Evolutionary conservation across 2,329 filamentous ascomycete species (phyloP).

Genomic region (Magnaporthiopsis rhizophila): DNA sequence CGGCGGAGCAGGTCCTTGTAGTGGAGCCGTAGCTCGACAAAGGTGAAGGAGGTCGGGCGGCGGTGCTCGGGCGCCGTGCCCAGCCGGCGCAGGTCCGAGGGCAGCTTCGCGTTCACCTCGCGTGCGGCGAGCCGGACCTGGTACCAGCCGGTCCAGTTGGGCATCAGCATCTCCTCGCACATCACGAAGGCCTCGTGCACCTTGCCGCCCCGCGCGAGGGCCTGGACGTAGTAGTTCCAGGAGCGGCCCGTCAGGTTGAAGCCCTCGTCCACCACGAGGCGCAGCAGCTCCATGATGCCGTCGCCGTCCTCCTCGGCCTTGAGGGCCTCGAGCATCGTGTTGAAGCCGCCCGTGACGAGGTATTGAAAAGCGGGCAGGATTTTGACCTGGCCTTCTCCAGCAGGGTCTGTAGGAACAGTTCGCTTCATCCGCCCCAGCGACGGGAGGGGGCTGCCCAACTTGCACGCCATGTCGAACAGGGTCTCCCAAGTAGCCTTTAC

Average conservation of each 20-base stretch:
- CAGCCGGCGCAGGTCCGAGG: conserved; percentile 30
- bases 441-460: conserved; percentile 28
- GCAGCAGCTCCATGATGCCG: conserved; percentile 43
- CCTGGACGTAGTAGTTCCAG: conserved; percentile 72
- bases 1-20: conserved; percentile 41
- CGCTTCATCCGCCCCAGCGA: background rate
- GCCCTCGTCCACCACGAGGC: conserved; percentile 50
- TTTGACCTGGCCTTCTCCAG: conserved; percentile 6
- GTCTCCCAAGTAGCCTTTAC: conserved; percentile 61
- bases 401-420: background rate
- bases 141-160: conserved; percentile 68
- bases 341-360: conserved; percentile 40
- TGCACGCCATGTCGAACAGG: conserved; percentile 44
- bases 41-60: conserved; percentile 34
- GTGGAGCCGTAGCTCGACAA: conserved; percentile 40
- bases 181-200: conserved; percentile 61
- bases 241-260: conserved; percentile 68
- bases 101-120: conserved; percentile 18
- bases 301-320: conserved; percentile 30
- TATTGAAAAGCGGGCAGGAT: conserved; percentile 44
- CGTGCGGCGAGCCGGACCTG: conserved; percentile 17
- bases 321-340: conserved; percentile 39
- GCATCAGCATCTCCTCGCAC: conserved; percentile 74
- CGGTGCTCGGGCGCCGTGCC: conserved; percentile 28
- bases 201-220: conserved; percentile 52